Evolutionary conservation across 352 stramenopile species (phyloP).

Genomic region (Globisporangium paddicum): DNA sequence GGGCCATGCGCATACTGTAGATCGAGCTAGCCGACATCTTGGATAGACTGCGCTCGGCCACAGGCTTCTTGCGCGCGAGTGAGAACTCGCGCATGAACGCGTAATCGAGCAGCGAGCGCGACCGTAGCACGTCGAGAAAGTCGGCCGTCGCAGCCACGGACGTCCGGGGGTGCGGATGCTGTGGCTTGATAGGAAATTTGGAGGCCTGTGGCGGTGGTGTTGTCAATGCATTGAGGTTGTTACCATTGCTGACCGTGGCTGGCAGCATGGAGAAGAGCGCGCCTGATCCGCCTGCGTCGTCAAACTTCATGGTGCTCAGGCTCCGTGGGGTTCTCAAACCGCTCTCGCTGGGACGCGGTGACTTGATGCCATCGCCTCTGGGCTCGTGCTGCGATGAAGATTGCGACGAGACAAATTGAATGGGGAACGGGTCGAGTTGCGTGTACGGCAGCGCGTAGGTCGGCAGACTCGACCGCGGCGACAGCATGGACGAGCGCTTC

Average conservation of each 20-base stretch:
- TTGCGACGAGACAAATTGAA: background rate
- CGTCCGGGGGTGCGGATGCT: conserved; percentile 9
- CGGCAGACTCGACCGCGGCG: background rate
- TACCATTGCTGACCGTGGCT: background rate
- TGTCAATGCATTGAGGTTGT: background rate
- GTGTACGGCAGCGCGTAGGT: conserved; percentile 11
- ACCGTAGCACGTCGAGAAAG: conserved; percentile 32
- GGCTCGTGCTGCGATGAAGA: background rate
- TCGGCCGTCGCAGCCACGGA: conserved; percentile 6
- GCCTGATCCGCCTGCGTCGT: background rate
- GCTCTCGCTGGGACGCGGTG: background rate
- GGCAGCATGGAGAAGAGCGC: conserved; percentile 9
- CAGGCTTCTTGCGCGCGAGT: conserved; percentile 27
- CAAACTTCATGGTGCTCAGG: conserved; percentile 10
- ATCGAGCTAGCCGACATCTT: conserved; percentile 31
- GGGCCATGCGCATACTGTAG: conserved; percentile 40
- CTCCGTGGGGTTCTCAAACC: background rate
- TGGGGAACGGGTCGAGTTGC: conserved; percentile 8
- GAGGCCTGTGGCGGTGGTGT: background rate
- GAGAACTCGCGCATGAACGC: conserved; percentile 53
- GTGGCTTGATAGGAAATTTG: conserved; percentile 13
- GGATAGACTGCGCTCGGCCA: conserved; percentile 34
- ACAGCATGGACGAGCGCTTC: background rate
- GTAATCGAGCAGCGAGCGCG: conserved; percentile 41
- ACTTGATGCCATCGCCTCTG: background rate